Evolutionary conservation across 768 basidiomycete species (phyloP).

Genomic region (Boletellus ananiceps): DNA sequence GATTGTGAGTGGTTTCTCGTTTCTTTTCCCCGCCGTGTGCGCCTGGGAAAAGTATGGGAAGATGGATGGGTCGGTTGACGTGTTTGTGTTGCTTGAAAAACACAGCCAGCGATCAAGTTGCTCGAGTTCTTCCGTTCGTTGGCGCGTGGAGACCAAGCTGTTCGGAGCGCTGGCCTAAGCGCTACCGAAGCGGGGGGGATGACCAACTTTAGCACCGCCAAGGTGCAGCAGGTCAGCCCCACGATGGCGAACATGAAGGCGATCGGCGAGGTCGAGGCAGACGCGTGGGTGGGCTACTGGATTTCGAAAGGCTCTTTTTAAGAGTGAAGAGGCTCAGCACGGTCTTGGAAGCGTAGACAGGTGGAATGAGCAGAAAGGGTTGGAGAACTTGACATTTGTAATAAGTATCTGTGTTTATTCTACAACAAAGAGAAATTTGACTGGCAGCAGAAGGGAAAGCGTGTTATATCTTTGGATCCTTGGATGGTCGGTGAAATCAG

Average conservation of each 20-base stretch:
- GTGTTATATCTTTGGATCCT: too few relatives aligned
- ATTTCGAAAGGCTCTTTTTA: constrained; percentile 18
- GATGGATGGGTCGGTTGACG: too few relatives aligned
- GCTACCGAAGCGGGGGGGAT: constrained; percentile 18
- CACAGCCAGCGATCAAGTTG: constrained; percentile 34
- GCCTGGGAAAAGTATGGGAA: too few relatives aligned
- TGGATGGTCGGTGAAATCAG: too few relatives aligned
- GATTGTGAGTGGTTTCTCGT: constrained; percentile 26
- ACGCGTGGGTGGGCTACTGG: constrained; percentile 26
- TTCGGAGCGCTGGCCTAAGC: neutral
- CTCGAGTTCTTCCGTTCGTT: constrained; percentile 31
- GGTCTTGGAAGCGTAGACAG: too few relatives aligned
- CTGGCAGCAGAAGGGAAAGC: too few relatives aligned
- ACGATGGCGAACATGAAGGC: constrained; percentile 26
- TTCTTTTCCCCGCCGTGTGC: too few relatives aligned
- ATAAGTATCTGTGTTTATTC: too few relatives aligned
- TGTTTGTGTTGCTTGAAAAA: neutral
- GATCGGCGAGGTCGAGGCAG: constrained; percentile 20
- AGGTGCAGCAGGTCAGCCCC: constrained; percentile 10
- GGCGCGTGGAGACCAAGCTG: constrained; percentile 14
- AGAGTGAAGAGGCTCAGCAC: neutral
- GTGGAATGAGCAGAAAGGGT: too few relatives aligned
- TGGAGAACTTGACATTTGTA: too few relatives aligned
- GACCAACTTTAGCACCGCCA: constrained; percentile 17
- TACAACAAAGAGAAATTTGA: too few relatives aligned